Base-by-base conservation (phyloP, 306 rosid genomes). In the Rosa persica region DNA sequence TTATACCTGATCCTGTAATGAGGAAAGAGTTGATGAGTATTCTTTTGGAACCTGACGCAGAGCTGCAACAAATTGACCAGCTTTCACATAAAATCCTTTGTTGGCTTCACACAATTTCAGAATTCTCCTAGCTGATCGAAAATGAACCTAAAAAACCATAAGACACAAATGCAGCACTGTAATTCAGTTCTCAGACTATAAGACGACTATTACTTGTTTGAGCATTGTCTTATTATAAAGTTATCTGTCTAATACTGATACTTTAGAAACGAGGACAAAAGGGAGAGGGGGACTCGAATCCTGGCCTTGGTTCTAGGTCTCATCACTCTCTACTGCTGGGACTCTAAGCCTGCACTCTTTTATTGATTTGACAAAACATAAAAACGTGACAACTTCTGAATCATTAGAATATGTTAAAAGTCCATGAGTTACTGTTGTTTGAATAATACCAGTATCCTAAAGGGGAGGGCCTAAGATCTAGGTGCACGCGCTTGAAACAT, bases 61-160 rank as follows among this genome's bases (percentile, higher is more conserved):
- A 46, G 97, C 76, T 73, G 93, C 87, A 77, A 84, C 94, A 86
- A 85, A 92, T 83, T 94, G 97, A 73, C 97, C 98, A 70, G 97
- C 98, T 81, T 94, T 94, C 74, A 90, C 97, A 75, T 94, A 94
- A 79, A 94, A 92, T 16, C 98, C 97, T 87, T 87, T 92, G 72
- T 94, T 94, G 70, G 78, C 87, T 76, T 94, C 97, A 60, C 98
- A 94, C 82, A 94, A 67, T 81, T 83, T 87, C 81, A 77, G 80
- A 72, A 89, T 71, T 84, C 96, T 92, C 76, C 78, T 74, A 19
- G 98, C 96, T 4, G 96, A 92, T 40, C 97, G 96, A 42, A 43
- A 76, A 84, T 94, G 98, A 83, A 89, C 93, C 98, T 92, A 81
- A 47, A 30, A 49, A 80, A 65, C 5, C 67, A 76, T 80, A 83